Percentiles rank a stretch among this genome's conserved stretches.
Conservation (phyloP, 306 rosid genomes). For the Adenanthera pavonina region DNA sequence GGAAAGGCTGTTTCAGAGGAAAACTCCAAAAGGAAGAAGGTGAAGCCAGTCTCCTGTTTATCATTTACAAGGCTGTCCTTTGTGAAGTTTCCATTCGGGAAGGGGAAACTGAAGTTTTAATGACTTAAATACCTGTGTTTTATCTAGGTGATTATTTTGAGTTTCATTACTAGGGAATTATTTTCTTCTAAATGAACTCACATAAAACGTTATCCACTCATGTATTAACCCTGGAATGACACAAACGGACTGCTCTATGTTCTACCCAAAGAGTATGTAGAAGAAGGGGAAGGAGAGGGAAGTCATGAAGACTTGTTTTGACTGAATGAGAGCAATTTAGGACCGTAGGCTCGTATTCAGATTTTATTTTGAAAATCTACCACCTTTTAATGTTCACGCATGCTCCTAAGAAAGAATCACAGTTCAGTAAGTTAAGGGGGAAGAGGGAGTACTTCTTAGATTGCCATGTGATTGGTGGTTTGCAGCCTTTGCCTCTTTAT, state of each 20-base stretch:
- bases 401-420: background rate
- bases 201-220: background rate
- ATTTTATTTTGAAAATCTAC: background rate
- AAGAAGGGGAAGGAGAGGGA: background rate
- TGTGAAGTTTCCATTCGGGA: background rate
- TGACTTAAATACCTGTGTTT: background rate
- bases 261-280: background rate
- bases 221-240: background rate
- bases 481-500: background rate
- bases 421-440: background rate
- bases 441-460: background rate
- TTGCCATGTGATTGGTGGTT: background rate
- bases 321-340: background rate
- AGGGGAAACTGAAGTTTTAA: conserved; percentile 20
- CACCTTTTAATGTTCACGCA: background rate
- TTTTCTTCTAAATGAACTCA: background rate
- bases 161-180: background rate
- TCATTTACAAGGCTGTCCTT: conserved; percentile 9
- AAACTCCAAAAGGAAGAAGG: conserved; percentile 45
- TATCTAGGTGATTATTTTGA: background rate
- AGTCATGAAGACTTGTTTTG: background rate
- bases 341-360: background rate
- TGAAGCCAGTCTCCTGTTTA: conserved; percentile 15
- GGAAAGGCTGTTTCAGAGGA: conserved; percentile 51
- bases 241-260: background rate